These are phyloP conservation scores for Umbilicaria muhlenbergii DNA, from an alignment of 495 filamentous ascomycete species.

Conservation along the genomic window DNA sequence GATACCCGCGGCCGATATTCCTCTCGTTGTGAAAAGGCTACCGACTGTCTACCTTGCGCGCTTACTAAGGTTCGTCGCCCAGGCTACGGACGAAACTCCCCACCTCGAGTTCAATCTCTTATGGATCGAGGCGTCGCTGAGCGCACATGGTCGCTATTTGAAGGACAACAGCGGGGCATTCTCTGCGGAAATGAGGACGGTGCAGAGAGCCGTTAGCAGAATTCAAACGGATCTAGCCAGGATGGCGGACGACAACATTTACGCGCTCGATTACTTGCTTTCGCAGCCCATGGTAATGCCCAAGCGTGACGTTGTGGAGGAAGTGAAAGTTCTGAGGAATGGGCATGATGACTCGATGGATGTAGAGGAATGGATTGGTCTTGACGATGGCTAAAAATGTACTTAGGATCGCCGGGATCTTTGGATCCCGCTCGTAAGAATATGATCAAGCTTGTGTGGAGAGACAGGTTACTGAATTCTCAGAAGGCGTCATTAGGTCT, in stretches of 20 bases:
- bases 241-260: constrained; percentile 73
- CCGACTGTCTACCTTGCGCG: constrained; percentile 76
- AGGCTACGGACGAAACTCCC: constrained; percentile 74
- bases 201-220: constrained; percentile 58
- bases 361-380: constrained; percentile 6
- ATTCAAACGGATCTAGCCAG: constrained; percentile 60
- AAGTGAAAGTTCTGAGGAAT: neutral
- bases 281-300: constrained; percentile 16
- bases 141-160: constrained; percentile 66
- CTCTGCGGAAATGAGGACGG: constrained; percentile 63
- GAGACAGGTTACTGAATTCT: too few species aligned
- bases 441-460: too few species aligned
- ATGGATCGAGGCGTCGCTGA: constrained; percentile 79
- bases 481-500: too few species aligned
- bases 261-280: constrained; percentile 70
- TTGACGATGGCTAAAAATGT: neutral
- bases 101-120: constrained; percentile 87
- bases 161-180: constrained; percentile 61
- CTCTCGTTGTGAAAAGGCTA: constrained; percentile 60
- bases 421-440: too few species aligned
- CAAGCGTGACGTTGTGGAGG: neutral
- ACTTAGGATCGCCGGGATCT: neutral
- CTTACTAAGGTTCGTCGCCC: constrained; percentile 69
- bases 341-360: neutral
- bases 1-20: constrained; percentile 59